Base-by-base conservation (phyloP, 2,329 filamentous ascomycete species). In the Cladosporium sp. region DNA sequence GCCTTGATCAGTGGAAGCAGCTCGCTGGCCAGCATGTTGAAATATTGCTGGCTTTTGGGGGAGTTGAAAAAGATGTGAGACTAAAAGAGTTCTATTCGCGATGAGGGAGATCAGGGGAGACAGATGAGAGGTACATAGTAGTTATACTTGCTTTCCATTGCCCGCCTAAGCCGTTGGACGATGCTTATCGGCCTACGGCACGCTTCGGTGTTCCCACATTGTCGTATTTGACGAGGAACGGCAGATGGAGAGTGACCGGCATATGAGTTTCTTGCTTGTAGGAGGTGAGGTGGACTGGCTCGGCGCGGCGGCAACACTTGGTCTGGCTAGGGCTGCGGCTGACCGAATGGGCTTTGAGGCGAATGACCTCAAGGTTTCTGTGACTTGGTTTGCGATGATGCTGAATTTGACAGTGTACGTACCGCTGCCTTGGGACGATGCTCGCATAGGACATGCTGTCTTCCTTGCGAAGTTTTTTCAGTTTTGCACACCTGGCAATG, bases 21-120 rank as follows among this genome's bases (percentile, higher is more conserved):
- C 57, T 73, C 72, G 56, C 66, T 66, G 52, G 72, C 68, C 63
- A 77, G 68, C 76, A 78, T 78, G 69, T 65, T 53, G 55, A 69
- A 65, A 62, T 40, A 18, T 31, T 18, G 56, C 56, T 58, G 62
- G 44, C 53, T 50, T 33, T 40, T 5, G n/a, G 62, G 55, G 52
- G 46, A 33, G 52, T 58, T 52, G 58, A 60, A 33, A 35, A 28
- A 18, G 37, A 29, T 23, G 23, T 2, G 23, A 23, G 1, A 26
- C 16, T 11, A 52, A 16, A 16, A 14, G 18, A 12, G 4, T n/a
- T 5, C 2, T 21, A 3, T 56, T 26, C 23, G 53, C 40, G 35
- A 46, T 46, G n/a, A 23, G n/a, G 10, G 40, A 46, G 40, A 46
- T 46, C 10, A 46, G 40, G 40, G 40, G 40, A 21, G n/a, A 4